Base-by-base conservation (phyloP, 2,329 filamentous ascomycete species). In the Claviceps maximensis region DNA sequence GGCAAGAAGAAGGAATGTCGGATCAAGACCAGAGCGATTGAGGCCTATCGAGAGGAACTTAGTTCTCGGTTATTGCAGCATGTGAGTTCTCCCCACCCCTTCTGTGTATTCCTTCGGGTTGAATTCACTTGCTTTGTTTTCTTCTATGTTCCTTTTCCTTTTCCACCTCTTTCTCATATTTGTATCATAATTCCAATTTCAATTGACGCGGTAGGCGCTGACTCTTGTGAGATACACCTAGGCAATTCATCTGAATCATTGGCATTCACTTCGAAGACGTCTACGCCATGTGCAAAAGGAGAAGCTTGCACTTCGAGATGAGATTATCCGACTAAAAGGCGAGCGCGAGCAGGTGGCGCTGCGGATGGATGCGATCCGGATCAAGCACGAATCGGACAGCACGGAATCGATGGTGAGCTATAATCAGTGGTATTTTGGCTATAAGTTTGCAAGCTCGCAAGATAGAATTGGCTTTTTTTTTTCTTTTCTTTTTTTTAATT, bases 271-370 rank as follows among this genome's bases (percentile, higher is more conserved):
- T 50, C 72, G 75, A 51, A 80, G 78, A 60, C 75, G 80, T 15
- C 72, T 84, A 47, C 74, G 75, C 15, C 71, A 77, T 9, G 74
- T 76, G 10, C 77, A 82, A 53, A 78, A 73, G 55, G 75, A 80
- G 59, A 83, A 78, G 61, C 63, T 82, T 3, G 62, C 67, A 0
- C 65, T 84, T 19, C 74, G 82, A 46, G 75, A 80, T 13, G 78
- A 82, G 33, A 79, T 85, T n/a, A 61, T 83, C 29, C 72, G 73
- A 1, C 71, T 84, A 53, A 74, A 78, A 47, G 70, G 71, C 23
- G 80, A 84, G 65, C 71, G 79, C 51, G 79, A 84, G 59, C 75
- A 83, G 57, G 75, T 84, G 8, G 79, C 76, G 5, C 64, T 84
- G 19, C 75, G 74, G 44, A 83, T 82, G 72, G 82, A 85, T 57